Conservation (phyloP, 768 basidiomycete species). For the Leccinum barrowsii region DNA sequence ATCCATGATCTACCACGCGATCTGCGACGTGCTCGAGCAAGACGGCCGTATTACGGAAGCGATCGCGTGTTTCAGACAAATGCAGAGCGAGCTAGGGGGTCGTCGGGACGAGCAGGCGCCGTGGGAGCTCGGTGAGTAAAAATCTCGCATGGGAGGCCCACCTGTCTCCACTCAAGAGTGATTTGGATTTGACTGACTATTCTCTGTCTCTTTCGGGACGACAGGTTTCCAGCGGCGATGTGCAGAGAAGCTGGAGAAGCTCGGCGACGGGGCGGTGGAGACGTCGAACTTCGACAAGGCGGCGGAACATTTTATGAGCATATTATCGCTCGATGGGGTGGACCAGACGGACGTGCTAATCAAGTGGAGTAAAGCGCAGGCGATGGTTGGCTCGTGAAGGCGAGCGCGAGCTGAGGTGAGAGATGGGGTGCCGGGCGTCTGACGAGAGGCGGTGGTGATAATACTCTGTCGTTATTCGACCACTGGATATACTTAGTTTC, state of each 20-base stretch:
- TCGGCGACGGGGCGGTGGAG: not conserved
- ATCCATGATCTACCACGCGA: not conserved
- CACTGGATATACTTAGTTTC: not conserved
- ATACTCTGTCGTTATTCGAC: no score
- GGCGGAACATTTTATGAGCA: not conserved
- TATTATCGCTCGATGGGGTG: not conserved
- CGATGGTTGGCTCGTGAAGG: not conserved
- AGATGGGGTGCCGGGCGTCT: not conserved
- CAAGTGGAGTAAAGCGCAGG: not conserved
- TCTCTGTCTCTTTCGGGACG: not conserved
- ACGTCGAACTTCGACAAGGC: not conserved
- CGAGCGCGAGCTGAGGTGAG: not conserved
- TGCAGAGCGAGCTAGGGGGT: not conserved
- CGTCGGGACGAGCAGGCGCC: not conserved
- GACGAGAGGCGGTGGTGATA: not conserved
- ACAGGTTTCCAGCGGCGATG: not conserved
- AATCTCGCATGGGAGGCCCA: not conserved
- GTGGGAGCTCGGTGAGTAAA: not conserved
- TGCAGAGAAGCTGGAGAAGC: not conserved
- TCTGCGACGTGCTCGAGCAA: not conserved
- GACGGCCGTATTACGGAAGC: not conserved
- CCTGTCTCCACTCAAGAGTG: not conserved
- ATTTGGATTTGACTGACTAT: not conserved
- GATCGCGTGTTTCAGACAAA: not conserved
- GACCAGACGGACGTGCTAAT: not conserved